These are phyloP conservation scores for Schwanniomyces vanrijiae DNA, from an alignment of 805 yeast species.

Conservation along the genomic window DNA sequence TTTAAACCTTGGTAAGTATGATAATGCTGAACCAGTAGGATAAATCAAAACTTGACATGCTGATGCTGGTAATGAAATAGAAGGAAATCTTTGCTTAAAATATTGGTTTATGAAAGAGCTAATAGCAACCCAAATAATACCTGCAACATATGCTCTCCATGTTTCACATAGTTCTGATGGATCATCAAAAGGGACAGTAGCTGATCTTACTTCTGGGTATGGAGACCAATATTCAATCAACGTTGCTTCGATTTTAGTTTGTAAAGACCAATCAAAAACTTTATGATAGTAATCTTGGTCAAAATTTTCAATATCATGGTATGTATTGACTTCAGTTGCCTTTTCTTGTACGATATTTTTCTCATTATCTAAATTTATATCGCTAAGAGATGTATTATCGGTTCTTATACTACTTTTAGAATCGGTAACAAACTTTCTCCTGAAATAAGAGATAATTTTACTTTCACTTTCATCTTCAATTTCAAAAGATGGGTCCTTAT, in stretches of 20 bases:
- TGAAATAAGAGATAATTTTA: background rate
- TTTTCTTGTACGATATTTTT: background rate
- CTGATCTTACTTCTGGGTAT: conserved; percentile 31
- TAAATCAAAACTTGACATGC: conserved; percentile 46
- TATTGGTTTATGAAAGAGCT: conserved; percentile 58
- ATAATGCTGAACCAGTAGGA: conserved; percentile 39
- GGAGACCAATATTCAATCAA: conserved; percentile 34
- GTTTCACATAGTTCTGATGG: conserved; percentile 38
- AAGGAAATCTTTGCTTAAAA: conserved; percentile 53
- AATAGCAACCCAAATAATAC: conserved; percentile 48
- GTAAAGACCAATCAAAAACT: conserved; percentile 19
- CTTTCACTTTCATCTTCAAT: background rate
- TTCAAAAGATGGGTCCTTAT: background rate
- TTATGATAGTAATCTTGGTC: conserved; percentile 6
- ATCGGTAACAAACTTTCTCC: background rate
- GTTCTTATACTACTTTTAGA: too few relatives aligned
- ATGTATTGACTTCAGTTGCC: background rate
- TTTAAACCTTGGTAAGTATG: conserved; percentile 37
- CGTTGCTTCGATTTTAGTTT: conserved; percentile 42
- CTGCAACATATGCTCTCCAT: conserved; percentile 50
- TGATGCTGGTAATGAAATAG: conserved; percentile 39
- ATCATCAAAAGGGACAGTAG: conserved; percentile 34
- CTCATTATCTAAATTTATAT: too few relatives aligned
- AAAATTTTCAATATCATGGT: background rate
- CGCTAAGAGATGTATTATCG: too few relatives aligned